Evolutionary conservation across 495 filamentous ascomycete genomes (phyloP).

Genomic region (Penicillium lividum): DNA sequence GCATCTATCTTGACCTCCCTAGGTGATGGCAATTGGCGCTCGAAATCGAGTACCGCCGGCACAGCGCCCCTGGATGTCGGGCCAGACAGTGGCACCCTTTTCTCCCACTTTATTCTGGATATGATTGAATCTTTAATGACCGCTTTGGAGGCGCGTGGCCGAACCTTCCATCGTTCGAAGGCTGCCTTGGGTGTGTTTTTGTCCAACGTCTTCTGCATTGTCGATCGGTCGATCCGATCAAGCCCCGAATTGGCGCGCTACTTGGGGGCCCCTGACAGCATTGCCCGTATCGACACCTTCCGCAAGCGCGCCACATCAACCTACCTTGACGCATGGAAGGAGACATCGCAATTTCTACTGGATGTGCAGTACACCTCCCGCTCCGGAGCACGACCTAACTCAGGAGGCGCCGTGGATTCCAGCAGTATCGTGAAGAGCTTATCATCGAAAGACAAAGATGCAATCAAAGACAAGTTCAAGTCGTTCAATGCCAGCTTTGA

Average conservation of each 20-base stretch:
- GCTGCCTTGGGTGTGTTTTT: conserved; percentile 83
- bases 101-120: conserved; percentile 83
- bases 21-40: conserved; percentile 86
- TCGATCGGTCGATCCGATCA: conserved; percentile 80
- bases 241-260: conserved; percentile 72
- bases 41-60: conserved; percentile 58
- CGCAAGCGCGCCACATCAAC: conserved; percentile 79
- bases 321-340: conserved; percentile 88
- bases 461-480: conserved; percentile 93
- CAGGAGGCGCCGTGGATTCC: conserved; percentile 68
- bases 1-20: conserved; percentile 88
- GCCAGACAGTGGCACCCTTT: conserved; percentile 85
- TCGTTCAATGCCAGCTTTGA: conserved; percentile 91
- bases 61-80: conserved; percentile 80
- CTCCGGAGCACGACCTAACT: conserved; percentile 58
- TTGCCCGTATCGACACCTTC: conserved; percentile 73
- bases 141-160: conserved; percentile 73
- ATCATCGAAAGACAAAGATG: conserved; percentile 86
- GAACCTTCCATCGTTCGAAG: conserved; percentile 74
- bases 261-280: conserved; percentile 62
- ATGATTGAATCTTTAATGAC: conserved; percentile 79
- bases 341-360: conserved; percentile 79
- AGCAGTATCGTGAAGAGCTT: conserved; percentile 79
- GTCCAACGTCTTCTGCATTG: conserved; percentile 81
- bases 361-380: conserved; percentile 92